Conservation (phyloP, 495 filamentous ascomycete genomes). For the Tuber indicum region DNA sequence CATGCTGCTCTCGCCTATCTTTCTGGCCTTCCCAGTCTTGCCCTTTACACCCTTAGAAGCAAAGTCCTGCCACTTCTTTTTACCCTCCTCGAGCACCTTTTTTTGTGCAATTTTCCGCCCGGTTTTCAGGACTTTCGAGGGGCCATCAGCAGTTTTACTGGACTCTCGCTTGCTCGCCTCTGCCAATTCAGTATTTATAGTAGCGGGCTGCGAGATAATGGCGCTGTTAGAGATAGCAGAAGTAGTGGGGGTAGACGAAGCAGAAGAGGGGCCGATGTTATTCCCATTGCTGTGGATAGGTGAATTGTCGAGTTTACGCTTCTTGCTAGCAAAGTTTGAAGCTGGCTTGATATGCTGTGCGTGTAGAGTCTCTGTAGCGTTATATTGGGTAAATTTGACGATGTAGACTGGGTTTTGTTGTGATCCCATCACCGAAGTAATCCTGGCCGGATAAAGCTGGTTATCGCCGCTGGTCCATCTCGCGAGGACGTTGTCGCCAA, state of each 20-base stretch:
- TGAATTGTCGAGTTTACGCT: conserved; percentile 84
- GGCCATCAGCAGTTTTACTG: conserved; percentile 62
- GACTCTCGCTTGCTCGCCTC: conserved; percentile 60
- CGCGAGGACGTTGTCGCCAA: conserved; percentile 84
- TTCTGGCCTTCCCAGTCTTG: conserved; percentile 59
- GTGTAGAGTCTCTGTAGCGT: conserved; percentile 75
- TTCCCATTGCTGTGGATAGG: conserved; percentile 46
- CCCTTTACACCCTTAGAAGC: conserved; percentile 69
- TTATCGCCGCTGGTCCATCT: conserved; percentile 87
- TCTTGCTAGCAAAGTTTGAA: conserved; percentile 57
- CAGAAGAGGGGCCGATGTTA: conserved; percentile 43
- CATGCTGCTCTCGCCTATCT: conserved; percentile 71
- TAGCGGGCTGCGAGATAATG: conserved; percentile 81
- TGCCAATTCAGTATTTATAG: conserved; percentile 72
- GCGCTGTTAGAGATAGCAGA: conserved; percentile 46
- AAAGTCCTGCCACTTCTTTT: conserved; percentile 94
- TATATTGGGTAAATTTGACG: conserved; percentile 88
- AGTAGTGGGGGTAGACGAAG: conserved; percentile 46
- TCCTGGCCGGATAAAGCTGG: conserved; percentile 83
- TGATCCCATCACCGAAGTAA: conserved; percentile 88
- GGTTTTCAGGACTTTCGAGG: conserved; percentile 57
- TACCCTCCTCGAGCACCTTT: conserved; percentile 79
- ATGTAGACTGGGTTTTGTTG: conserved; percentile 80
- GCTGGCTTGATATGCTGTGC: conserved; percentile 79
- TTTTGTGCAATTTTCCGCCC: conserved; percentile 82